phyloP scores from a whole-genome alignment of 2,329 filamentous ascomycete species.

The Cladosporium phlei region DNA sequence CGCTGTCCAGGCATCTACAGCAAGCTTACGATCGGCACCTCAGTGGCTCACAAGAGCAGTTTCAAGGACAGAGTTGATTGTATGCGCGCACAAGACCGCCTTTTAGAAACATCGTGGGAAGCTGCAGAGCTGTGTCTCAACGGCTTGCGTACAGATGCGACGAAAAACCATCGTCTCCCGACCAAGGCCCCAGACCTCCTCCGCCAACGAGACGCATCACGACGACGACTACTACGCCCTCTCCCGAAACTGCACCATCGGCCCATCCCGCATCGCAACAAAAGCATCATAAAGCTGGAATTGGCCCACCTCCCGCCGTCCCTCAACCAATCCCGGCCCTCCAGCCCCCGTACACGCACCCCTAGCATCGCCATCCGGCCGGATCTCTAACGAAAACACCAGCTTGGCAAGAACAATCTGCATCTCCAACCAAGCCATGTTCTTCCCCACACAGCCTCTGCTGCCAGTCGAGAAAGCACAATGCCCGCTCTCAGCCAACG shows the following conservation, averaged over 20 bases:
- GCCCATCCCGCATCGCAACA: constrained; percentile 20
- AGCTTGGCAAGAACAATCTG: constrained; percentile 19
- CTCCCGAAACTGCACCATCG: constrained; percentile 18
- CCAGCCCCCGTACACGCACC: constrained; percentile 14
- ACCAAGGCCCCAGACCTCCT: too few relatives aligned
- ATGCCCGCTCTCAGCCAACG: constrained; percentile 60
- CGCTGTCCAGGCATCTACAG: too few relatives aligned
- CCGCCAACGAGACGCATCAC: too few relatives aligned
- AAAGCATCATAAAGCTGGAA: constrained; percentile 19
- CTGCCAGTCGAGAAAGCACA: constrained; percentile 69
- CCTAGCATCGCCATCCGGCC: constrained; percentile 10
- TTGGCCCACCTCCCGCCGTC: constrained; percentile 14
- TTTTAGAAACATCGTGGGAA: too few relatives aligned
- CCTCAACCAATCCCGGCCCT: background rate
- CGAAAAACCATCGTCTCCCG: too few relatives aligned
- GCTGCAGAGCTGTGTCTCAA: too few relatives aligned
- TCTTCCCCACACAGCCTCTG: constrained; percentile 65
- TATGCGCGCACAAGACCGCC: too few relatives aligned
- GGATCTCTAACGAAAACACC: constrained; percentile 16
- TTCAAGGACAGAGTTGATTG: too few relatives aligned
- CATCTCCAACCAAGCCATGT: constrained; percentile 20
- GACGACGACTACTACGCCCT: too few relatives aligned
- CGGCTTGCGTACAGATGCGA: too few relatives aligned
- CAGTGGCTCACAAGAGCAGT: too few relatives aligned
- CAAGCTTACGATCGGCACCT: too few relatives aligned